Evolutionary conservation across 345 rosid genomes (phyloP).

Genomic region (Boechera retrofracta): DNA sequence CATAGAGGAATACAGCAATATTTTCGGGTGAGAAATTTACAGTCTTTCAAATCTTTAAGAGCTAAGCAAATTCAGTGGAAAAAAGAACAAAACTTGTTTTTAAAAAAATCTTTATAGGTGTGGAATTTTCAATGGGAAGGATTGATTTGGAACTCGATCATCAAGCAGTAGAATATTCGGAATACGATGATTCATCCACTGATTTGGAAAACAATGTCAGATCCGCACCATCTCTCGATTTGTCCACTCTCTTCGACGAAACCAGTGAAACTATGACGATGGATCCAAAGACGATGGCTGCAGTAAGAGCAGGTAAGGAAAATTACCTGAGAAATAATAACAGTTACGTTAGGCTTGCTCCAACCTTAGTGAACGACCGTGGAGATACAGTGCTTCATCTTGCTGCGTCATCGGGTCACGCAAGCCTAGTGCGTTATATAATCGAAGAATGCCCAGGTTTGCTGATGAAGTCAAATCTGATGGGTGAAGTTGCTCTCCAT

Average conservation of each 20-base stretch:
- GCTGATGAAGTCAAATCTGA: background rate
- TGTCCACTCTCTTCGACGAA: background rate
- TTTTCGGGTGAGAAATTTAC: too few relatives aligned
- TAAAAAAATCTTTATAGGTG: too few relatives aligned
- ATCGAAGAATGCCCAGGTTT: background rate
- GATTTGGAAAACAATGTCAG: too few relatives aligned
- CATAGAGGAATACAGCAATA: too few relatives aligned
- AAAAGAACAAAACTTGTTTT: too few relatives aligned
- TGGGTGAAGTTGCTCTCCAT: background rate
- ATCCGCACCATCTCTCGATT: background rate
- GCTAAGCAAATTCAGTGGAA: too few relatives aligned
- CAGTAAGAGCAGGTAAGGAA: background rate
- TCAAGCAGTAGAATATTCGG: rapidly evolving
- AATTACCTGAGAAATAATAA: background rate
- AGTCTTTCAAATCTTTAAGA: too few relatives aligned
- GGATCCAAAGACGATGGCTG: background rate
- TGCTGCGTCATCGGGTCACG: background rate
- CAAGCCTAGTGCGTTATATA: background rate
- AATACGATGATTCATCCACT: too few relatives aligned
- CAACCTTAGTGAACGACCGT: background rate
- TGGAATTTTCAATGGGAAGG: too few relatives aligned
- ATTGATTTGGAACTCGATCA: too few relatives aligned
- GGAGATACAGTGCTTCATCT: background rate
- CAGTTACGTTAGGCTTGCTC: background rate
- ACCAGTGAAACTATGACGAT: background rate